Evolutionary conservation across 345 rosid genomes (phyloP).

Genomic region (Arabidopsis suecica): DNA sequence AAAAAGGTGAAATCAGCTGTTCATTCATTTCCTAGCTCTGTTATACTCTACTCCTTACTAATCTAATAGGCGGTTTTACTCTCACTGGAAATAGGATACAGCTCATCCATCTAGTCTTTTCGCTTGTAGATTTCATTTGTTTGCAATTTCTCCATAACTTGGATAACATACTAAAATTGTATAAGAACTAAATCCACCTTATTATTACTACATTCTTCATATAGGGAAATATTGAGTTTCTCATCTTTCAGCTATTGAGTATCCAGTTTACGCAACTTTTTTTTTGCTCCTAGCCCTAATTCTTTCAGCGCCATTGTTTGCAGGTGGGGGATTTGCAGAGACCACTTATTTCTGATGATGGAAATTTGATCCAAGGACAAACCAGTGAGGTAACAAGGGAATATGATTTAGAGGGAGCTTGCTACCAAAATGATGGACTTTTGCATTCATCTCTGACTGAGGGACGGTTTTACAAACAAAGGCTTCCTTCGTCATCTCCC

Average conservation of each 20-base stretch:
- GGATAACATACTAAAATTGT: slow-evolving; percentile 10
- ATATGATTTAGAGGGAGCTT: slow-evolving; percentile 76
- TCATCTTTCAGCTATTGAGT: neutral
- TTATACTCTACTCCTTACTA: slow-evolving; percentile 26
- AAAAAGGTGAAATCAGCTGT: slow-evolving; percentile 1
- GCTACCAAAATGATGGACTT: slow-evolving; percentile 65
- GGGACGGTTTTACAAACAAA: slow-evolving; percentile 71
- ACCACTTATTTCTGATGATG: slow-evolving; percentile 72
- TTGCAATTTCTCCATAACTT: neutral
- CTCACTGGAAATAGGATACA: slow-evolving; percentile 1
- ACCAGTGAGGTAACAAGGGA: slow-evolving; percentile 60
- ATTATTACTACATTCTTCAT: neutral
- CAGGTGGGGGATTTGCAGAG: slow-evolving; percentile 74
- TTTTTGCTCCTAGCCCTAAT: slow-evolving; percentile 15
- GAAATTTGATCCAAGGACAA: slow-evolving; percentile 48
- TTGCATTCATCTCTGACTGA: slow-evolving; percentile 54
- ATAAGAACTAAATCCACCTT: slow-evolving; percentile 14
- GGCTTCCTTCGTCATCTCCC: slow-evolving; percentile 62
- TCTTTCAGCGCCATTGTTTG: slow-evolving; percentile 22
- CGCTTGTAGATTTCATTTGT: neutral
- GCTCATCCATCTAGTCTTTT: slow-evolving; percentile 13
- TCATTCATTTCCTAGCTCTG: neutral
- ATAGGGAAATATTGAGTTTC: slow-evolving; percentile 15
- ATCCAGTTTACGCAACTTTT: slow-evolving; percentile 1
- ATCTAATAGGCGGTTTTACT: slow-evolving; percentile 2